Conservation (phyloP, 1,284 basidiomycete genomes). For the Rhodotorula sp. region DNA sequence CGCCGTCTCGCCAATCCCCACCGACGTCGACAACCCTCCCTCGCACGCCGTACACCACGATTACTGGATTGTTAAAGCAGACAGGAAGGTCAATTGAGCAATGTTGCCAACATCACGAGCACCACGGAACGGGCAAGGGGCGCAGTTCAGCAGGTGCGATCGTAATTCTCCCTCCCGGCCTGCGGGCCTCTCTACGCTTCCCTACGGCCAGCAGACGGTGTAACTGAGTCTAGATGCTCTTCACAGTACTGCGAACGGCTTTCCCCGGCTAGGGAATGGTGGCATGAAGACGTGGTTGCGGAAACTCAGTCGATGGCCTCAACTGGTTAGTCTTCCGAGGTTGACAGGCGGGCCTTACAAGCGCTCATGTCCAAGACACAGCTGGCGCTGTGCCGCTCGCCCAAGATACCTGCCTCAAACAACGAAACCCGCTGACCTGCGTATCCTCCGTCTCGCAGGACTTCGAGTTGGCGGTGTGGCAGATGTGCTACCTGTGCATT, state of each 20-base stretch:
- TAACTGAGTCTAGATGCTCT: background rate
- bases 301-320: conserved; percentile 30
- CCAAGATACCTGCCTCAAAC: background rate
- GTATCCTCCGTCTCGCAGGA: conserved; percentile 58
- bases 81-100: too few species aligned
- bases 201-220: background rate
- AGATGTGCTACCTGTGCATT: conserved; percentile 84
- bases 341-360: too few species aligned
- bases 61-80: background rate
- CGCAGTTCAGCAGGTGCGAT: background rate
- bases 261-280: conserved; percentile 14
- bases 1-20: background rate
- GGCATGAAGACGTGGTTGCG: conserved; percentile 34
- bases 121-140: background rate
- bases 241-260: conserved; percentile 1
- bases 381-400: too few species aligned
- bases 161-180: background rate
- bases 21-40: background rate
- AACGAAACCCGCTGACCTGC: background rate
- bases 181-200: background rate
- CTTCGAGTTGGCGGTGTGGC: conserved; percentile 91
- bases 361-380: too few species aligned
- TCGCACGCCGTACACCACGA: background rate
- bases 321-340: conserved; percentile 22
- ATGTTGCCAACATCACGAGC: conserved; percentile 23